Evolutionary conservation across 306 rosid genomes (phyloP).

Genomic region (Citrullus colocynthis): DNA sequence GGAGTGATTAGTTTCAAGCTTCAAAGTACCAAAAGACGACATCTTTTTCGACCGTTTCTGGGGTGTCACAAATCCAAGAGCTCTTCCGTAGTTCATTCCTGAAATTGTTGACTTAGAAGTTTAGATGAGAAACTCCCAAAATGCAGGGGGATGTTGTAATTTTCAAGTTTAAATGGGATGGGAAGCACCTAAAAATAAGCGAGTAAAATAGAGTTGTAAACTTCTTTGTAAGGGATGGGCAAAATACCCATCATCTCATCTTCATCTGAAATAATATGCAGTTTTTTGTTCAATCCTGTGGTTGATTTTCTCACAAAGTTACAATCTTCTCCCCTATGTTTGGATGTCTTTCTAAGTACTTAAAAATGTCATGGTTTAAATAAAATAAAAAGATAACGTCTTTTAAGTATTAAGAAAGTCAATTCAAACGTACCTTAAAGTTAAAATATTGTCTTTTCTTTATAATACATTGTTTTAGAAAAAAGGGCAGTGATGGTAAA

Average conservation of each 20-base stretch:
- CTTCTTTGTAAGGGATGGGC: not conserved
- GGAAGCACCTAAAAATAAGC: not conserved
- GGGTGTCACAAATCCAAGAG: not conserved
- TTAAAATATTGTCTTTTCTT: too few species aligned
- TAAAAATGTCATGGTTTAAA: too few species aligned
- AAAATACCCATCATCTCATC: not conserved
- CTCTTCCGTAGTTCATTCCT: not conserved
- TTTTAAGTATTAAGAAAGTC: too few species aligned
- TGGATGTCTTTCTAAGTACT: not conserved
- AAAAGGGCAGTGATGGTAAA: too few species aligned
- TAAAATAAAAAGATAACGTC: too few species aligned
- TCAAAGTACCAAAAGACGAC: not conserved
- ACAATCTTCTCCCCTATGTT: not conserved
- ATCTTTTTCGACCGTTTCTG: not conserved
- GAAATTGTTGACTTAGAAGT: not conserved
- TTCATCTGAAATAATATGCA: conserved; percentile 4
- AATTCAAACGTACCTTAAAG: too few species aligned
- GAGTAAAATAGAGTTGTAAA: not conserved
- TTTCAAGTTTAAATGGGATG: not conserved
- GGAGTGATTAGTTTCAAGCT: not conserved
- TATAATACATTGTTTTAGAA: too few species aligned
- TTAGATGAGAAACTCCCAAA: not conserved
- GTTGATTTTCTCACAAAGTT: not conserved
- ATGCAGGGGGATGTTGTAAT: not conserved
- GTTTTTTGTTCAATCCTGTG: not conserved